Conservation (phyloP, 192 early-diverging fungal species). For the Coemansia sp. region DNA sequence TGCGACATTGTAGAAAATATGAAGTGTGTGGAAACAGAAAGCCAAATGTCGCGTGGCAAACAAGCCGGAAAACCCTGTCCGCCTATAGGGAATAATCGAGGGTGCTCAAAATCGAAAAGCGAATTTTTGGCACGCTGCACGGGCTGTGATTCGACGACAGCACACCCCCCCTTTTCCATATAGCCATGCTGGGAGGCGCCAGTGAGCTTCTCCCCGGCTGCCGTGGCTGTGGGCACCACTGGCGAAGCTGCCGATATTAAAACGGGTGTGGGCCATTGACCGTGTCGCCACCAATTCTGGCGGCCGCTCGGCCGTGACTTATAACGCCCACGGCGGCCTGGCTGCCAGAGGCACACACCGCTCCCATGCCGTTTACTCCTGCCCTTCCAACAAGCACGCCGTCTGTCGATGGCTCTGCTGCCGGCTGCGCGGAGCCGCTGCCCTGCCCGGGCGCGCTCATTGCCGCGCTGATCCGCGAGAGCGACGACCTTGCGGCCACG, state of each 20-base stretch:
- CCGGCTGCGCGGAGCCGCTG: neutral
- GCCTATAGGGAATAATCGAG: conserved; percentile 1
- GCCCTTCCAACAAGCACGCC: neutral
- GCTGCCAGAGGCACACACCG: no score
- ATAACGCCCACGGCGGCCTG: no score
- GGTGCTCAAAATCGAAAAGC: conserved; percentile 3
- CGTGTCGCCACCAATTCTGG: conserved; percentile 6
- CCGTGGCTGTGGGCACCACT: conserved; percentile 6
- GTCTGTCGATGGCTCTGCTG: neutral
- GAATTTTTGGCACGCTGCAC: neutral
- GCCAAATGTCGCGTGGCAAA: no score
- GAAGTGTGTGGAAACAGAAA: no score
- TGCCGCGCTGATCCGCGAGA: conserved; percentile 15
- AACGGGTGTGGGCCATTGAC: conserved; percentile 6
- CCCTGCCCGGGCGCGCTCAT: conserved; percentile 1
- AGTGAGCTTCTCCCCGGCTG: neutral
- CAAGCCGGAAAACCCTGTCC: neutral
- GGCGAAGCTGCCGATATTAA: conserved; percentile 9
- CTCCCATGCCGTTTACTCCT: no score
- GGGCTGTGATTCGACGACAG: conserved; percentile 11
- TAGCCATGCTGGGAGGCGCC: no score
- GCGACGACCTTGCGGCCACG: conserved; percentile 15
- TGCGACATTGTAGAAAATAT: no score
- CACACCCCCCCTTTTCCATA: neutral
- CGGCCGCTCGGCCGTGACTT: no score